These are phyloP conservation scores for Penicillium sp. DNA, from an alignment of 2,329 filamentous ascomycete species.

Conservation along the genomic window DNA sequence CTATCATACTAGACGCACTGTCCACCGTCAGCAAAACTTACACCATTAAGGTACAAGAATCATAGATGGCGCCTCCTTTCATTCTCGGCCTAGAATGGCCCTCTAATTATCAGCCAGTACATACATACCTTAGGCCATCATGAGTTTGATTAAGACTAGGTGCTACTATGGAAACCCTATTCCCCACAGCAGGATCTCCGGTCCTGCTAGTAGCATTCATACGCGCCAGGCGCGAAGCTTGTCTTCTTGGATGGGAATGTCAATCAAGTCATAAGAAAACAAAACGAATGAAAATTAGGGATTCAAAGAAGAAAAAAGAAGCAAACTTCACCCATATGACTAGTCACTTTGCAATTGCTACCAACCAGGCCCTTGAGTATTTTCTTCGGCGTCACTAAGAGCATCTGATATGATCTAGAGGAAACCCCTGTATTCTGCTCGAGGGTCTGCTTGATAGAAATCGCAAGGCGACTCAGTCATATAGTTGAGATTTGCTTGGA, in stretches of 20 bases:
- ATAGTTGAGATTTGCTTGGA: neutral
- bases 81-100: neutral
- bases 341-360: neutral
- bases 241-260: neutral
- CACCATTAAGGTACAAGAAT: too few species aligned
- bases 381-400: neutral
- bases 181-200: neutral
- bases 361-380: neutral
- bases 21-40: neutral
- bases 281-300: neutral
- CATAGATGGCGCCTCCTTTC: neutral
- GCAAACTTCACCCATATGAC: neutral
- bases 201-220: neutral
- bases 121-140: neutral
- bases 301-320: neutral
- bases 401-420: neutral
- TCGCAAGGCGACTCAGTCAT: neutral
- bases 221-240: neutral
- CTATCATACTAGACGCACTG: neutral
- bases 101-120: neutral
- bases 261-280: neutral
- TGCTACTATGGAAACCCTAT: neutral
- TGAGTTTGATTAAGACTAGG: neutral
- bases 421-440: neutral
- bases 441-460: neutral